A percentile compares a stretch with the other conserved stretches of the same genome.
phyloP scores from a whole-genome alignment of 176 grass and related monocot species.

The Avena atlantica region DNA sequence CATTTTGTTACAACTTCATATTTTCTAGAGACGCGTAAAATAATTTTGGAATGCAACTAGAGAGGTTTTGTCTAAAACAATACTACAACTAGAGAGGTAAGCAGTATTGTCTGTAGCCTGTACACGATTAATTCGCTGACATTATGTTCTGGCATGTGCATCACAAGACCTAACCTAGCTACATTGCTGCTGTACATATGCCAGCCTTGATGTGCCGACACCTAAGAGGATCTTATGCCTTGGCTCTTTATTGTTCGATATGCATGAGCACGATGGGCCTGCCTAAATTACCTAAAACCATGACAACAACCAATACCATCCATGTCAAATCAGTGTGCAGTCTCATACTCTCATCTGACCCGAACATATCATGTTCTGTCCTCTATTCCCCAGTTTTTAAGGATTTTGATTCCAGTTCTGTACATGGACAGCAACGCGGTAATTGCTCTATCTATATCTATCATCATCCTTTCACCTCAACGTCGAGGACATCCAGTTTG shows the following conservation, averaged over 20 bases:
- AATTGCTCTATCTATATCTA: slow-evolving; percentile 19
- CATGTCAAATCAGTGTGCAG: slow-evolving; percentile 8
- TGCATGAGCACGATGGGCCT: not conserved
- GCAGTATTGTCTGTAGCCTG: not conserved
- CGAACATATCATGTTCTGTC: slow-evolving; percentile 45
- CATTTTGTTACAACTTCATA: slow-evolving; percentile 7
- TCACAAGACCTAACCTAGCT: slow-evolving; percentile 45
- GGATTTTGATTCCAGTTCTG: slow-evolving; percentile 30
- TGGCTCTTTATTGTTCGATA: slow-evolving; percentile 29
- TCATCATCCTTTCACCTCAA: slow-evolving; percentile 36
- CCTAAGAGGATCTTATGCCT: slow-evolving; percentile 34
- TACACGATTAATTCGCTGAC: slow-evolving; percentile 4
- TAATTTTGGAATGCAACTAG: not conserved
- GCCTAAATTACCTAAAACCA: slow-evolving; percentile 40
- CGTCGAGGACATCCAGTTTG: slow-evolving; percentile 44
- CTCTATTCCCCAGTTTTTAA: slow-evolving; percentile 11
- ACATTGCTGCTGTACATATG: slow-evolving; percentile 32
- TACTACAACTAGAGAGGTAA: slow-evolving; percentile 10
- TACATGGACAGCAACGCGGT: slow-evolving; percentile 25
- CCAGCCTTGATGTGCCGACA: slow-evolving; percentile 38
- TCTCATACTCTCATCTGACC: slow-evolving; percentile 15
- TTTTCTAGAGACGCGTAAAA: not conserved
- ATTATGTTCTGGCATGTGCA: slow-evolving; percentile 28
- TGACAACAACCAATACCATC: not conserved
- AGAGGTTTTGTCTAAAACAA: not conserved